Percentiles rank a stretch among this genome's conserved stretches.
Conservation (phyloP, 148 eudicot species). For the Fagopyrum homotropicum region DNA sequence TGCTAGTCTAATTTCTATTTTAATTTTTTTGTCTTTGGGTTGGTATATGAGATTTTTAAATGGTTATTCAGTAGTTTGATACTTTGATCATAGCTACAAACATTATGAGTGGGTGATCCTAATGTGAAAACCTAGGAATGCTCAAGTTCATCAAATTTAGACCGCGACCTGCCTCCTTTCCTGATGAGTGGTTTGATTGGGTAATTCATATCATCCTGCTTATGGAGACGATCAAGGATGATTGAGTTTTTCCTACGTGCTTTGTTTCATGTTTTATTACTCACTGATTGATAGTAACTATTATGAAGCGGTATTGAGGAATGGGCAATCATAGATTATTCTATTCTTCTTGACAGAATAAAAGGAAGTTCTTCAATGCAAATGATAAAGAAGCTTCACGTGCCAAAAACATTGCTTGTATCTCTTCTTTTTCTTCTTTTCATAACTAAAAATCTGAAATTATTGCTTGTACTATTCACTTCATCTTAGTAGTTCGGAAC, state of each 20-base stretch:
- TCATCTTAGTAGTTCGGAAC: not conserved
- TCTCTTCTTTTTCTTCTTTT: too few species aligned
- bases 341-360: not conserved
- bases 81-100: not conserved
- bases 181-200: not conserved
- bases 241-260: not conserved
- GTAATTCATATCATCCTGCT: not conserved
- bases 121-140: not conserved
- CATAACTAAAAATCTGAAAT: too few species aligned
- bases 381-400: not conserved
- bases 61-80: not conserved
- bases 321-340: not conserved
- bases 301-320: not conserved
- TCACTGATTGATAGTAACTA: not conserved
- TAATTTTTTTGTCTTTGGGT: not conserved
- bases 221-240: not conserved
- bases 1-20: not conserved
- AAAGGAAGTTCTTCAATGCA: not conserved
- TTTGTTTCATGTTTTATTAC: not conserved
- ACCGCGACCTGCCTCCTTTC: not conserved
- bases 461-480: not conserved
- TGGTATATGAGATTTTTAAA: not conserved
- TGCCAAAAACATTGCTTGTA: too few species aligned
- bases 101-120: not conserved
- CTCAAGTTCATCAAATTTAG: not conserved